phyloP scores from a whole-genome alignment of 1,284 basidiomycete species.

The Caloboletus firmus region DNA sequence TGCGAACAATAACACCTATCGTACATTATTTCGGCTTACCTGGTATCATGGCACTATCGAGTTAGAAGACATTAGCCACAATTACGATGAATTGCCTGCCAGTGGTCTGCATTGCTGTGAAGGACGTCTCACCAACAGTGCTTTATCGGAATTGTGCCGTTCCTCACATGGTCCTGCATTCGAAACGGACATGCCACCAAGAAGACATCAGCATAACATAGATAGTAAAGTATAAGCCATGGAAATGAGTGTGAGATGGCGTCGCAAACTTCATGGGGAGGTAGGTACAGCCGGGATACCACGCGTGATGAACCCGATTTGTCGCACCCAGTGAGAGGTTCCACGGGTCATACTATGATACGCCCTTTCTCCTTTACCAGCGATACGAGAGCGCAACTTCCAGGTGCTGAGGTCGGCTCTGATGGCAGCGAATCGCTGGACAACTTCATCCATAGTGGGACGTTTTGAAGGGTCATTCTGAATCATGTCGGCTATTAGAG shows the following conservation, averaged over 20 bases:
- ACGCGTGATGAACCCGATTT: slow-evolving; percentile 3
- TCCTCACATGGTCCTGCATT: background rate
- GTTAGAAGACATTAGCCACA: too few relatives aligned
- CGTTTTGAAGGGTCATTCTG: slow-evolving; percentile 21
- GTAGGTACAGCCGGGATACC: slow-evolving; percentile 15
- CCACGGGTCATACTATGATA: background rate
- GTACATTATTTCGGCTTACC: too few relatives aligned
- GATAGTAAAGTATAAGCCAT: background rate
- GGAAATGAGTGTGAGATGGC: background rate
- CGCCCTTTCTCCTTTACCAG: slow-evolving; percentile 1
- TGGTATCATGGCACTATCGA: too few relatives aligned
- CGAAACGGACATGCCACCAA: background rate
- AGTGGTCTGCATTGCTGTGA: background rate
- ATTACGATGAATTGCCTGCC: too few relatives aligned
- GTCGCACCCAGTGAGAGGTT: slow-evolving; percentile 19
- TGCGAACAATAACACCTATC: too few relatives aligned
- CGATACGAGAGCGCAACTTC: slow-evolving; percentile 22
- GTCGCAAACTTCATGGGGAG: background rate
- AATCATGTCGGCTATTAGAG: slow-evolving; percentile 19
- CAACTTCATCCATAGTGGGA: slow-evolving; percentile 22
- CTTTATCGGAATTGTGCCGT: too few relatives aligned
- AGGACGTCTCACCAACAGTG: background rate
- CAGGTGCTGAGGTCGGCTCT: background rate
- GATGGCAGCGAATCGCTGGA: slow-evolving; percentile 7
- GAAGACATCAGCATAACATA: background rate